Percentiles rank a stretch among this genome's conserved stretches.
Evolutionary conservation across 2,329 filamentous ascomycete genomes (phyloP).

Genomic region (Eurotiales sp.): DNA sequence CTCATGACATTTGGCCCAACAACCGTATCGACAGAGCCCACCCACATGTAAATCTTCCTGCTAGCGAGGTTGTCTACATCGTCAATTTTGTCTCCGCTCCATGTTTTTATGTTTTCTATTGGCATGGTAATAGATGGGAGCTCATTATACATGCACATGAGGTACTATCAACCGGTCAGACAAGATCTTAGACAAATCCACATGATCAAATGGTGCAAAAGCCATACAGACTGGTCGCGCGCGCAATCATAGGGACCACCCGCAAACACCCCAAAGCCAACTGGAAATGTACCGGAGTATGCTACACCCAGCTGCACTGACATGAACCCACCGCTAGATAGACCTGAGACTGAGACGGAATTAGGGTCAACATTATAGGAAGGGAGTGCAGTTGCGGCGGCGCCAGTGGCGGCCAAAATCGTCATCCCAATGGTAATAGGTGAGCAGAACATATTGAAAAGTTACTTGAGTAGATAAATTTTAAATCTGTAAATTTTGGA

Average conservation of each 20-base stretch:
- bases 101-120: constrained; percentile 17
- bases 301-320: constrained; percentile 18
- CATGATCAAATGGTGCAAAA: not conserved
- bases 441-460: too few relatives aligned
- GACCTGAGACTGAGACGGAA: constrained; percentile 17
- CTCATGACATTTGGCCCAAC: constrained; percentile 19
- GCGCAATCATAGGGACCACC: constrained; percentile 20
- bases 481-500: too few relatives aligned
- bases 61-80: constrained; percentile 8
- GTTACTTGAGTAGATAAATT: too few relatives aligned
- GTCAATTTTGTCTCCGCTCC: constrained; percentile 18
- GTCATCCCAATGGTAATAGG: too few relatives aligned
- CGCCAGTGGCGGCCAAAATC: not conserved
- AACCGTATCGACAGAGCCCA: constrained; percentile 15
- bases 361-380: constrained; percentile 16
- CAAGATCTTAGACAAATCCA: not conserved
- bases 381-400: constrained; percentile 8
- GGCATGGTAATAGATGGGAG: constrained; percentile 17
- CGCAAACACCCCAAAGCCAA: constrained; percentile 19
- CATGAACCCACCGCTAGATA: constrained; percentile 19
- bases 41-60: constrained; percentile 18
- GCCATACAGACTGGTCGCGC: constrained; percentile 6
- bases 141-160: constrained; percentile 18
- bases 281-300: constrained; percentile 17
- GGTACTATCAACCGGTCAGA: constrained; percentile 7